Evolutionary conservation across 345 rosid species (phyloP).

Genomic region (Adansonia digitata): DNA sequence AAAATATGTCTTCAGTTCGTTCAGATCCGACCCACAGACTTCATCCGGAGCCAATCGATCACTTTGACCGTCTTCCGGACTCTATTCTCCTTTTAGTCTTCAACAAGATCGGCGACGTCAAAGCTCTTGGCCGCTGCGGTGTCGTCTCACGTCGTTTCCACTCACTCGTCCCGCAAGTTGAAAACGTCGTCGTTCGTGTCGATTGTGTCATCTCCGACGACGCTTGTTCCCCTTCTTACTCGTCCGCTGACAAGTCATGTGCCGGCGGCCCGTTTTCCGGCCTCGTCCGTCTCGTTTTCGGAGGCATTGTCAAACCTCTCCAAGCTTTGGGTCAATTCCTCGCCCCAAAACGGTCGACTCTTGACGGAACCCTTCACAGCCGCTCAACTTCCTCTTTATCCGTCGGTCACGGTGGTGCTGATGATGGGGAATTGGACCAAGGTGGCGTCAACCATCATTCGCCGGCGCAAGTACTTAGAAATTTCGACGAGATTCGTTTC

Average conservation of each 20-base stretch:
- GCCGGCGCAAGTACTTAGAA: conserved; percentile 84
- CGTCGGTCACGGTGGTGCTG: conserved; percentile 45
- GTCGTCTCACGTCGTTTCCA: conserved; percentile 77
- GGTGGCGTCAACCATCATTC: conserved; percentile 92
- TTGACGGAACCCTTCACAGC: background rate
- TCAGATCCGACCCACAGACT: conserved; percentile 54
- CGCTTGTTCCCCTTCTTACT: conserved; percentile 35
- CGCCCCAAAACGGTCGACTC: conserved; percentile 39
- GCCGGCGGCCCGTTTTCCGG: conserved; percentile 36
- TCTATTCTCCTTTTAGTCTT: conserved; percentile 68
- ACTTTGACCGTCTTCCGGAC: conserved; percentile 84
- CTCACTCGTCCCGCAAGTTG: conserved; percentile 72
- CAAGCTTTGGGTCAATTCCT: conserved; percentile 67
- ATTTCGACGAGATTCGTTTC: conserved; percentile 81
- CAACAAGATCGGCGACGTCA: conserved; percentile 86
- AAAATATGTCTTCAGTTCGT: conserved; percentile 24
- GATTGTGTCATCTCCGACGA: conserved; percentile 95
- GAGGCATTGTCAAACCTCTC: conserved; percentile 69
- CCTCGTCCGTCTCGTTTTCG: conserved; percentile 48
- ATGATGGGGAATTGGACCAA: conserved; percentile 63
- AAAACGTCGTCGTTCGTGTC: conserved; percentile 80
- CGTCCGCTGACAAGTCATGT: conserved; percentile 52
- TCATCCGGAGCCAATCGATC: conserved; percentile 60
- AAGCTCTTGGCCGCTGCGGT: conserved; percentile 91
- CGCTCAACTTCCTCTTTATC: conserved; percentile 26